These are phyloP conservation scores for Sphagnum tenellum DNA, from an alignment of 225 moss, liverwort and hornwort genomes.

Conservation along the genomic window DNA sequence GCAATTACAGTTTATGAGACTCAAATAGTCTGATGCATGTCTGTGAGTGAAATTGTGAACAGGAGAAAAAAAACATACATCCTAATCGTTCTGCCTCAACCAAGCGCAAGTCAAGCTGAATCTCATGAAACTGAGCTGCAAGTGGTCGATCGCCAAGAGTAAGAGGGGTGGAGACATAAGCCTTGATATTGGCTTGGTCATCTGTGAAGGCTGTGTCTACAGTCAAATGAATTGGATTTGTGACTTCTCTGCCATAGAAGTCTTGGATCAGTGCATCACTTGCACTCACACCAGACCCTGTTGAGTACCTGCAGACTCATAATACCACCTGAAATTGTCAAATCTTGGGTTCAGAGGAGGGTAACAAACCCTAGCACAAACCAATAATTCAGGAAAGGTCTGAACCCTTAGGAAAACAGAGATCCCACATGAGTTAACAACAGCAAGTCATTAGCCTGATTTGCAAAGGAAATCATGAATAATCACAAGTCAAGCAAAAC, in stretches of 20 bases:
- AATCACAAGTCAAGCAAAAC: no score
- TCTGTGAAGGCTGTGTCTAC: slow-evolving; percentile 86
- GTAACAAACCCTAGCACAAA: no score
- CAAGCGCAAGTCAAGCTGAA: slow-evolving; percentile 92
- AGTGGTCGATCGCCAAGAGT: slow-evolving; percentile 93
- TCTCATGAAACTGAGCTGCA: slow-evolving; percentile 94
- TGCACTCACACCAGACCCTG: slow-evolving; percentile 76
- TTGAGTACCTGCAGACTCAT: slow-evolving; percentile 62
- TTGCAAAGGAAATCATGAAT: no score
- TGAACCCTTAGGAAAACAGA: no score
- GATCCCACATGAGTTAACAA: no score
- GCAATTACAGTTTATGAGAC: no score
- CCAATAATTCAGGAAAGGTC: no score
- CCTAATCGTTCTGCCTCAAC: slow-evolving; percentile 97
- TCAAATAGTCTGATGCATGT: no score
- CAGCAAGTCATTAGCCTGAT: no score
- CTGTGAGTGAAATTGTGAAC: not conserved
- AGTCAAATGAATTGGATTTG: slow-evolving; percentile 89
- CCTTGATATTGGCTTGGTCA: slow-evolving; percentile 83
- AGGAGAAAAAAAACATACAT: slow-evolving; percentile 35
- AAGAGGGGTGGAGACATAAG: slow-evolving; percentile 82
- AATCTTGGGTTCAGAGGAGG: no score
- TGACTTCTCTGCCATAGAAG: slow-evolving; percentile 84
- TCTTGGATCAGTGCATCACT: slow-evolving; percentile 97
- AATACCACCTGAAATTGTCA: no score